Base-by-base conservation (phyloP, 495 filamentous ascomycete genomes). In the Aspergillus bertholletiae region DNA sequence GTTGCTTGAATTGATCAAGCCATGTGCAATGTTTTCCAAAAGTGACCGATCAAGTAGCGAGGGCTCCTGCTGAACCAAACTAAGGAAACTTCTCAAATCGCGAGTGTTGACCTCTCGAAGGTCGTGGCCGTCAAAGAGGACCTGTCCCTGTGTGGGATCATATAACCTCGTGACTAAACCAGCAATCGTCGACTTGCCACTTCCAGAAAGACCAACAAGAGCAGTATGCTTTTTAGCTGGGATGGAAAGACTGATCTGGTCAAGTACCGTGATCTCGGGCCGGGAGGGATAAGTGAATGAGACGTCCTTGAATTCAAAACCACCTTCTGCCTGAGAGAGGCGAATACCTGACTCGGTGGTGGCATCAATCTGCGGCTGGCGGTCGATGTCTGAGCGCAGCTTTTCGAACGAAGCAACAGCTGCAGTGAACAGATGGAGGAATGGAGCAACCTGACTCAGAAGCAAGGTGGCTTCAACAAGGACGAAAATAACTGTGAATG, bases 171-270 rank as follows among this genome's bases (percentile, higher is more conserved):
- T 73, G 3, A 85, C 51, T 9, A 88, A 65, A 8, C 76, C 75
- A 2, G 78, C 77, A 37, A 88, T 66, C 11, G 86, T 88, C 1
- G 83, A 86, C 59, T 90, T 90, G 2, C 86, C 87, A 49, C 81
- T 80, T 1, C 87, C 86, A n/a, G 84, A 87, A 4, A 81, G 67
- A 1, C 87, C 87, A 1, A 90, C 84, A 43, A 90, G 79, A 0
- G 84, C 86, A 0, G 85, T 85, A 45, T 76, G 72, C 56, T 83
- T 79, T 17, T 77, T 77, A 2, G 80, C 71, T n/a, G 78, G 74
- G 24, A 88, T 77, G 0, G 61, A 60, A 12, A 86, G 60, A 43
- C 70, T 71, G 8, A 86, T 57, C 18, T 79, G 67, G 22, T 66
- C 51, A 24, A 74, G 53, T 1, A 88, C 74, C 17, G 77, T 80